These are phyloP conservation scores for Alternaria sp. DNA, from an alignment of 2,329 filamentous ascomycete species.

Conservation along the genomic window DNA sequence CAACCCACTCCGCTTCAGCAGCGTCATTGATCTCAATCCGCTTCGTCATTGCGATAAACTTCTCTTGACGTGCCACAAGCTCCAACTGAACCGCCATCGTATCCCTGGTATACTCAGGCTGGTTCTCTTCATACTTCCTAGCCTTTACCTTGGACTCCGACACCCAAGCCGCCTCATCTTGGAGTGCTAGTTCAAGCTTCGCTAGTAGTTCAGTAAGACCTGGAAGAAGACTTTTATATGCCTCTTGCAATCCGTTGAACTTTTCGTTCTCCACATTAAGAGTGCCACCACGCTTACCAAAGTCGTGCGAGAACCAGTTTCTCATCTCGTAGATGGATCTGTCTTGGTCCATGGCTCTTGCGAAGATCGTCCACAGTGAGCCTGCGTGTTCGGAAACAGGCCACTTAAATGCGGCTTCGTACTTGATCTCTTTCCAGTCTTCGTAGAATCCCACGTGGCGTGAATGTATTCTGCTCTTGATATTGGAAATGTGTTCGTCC, in stretches of 20 bases:
- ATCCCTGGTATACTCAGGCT: background rate
- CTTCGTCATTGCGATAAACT: background rate
- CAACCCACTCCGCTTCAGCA: background rate
- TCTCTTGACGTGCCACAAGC: background rate
- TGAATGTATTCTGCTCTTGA: background rate
- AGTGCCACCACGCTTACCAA: background rate
- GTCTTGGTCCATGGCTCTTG: slow-evolving; percentile 2
- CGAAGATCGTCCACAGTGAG: background rate
- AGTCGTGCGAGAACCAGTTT: slow-evolving; percentile 9
- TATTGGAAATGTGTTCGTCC: background rate
- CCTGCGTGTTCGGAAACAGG: background rate
- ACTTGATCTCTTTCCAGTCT: slow-evolving; percentile 7
- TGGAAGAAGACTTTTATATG: background rate
- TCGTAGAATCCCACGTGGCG: slow-evolving; percentile 1
- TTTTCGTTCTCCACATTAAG: background rate
- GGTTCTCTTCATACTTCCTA: background rate
- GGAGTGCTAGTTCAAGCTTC: background rate
- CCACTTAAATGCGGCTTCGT: background rate
- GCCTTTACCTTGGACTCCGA: background rate
- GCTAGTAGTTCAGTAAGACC: background rate
- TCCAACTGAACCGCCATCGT: background rate
- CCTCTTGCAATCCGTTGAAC: background rate
- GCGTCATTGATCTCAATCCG: background rate
- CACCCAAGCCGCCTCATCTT: background rate
- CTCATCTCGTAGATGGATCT: slow-evolving; percentile 1